Percentiles rank a stretch among this genome's conserved stretches.
Evolutionary conservation across 345 rosid species (phyloP).

Genomic region (Physaria fendleri): DNA sequence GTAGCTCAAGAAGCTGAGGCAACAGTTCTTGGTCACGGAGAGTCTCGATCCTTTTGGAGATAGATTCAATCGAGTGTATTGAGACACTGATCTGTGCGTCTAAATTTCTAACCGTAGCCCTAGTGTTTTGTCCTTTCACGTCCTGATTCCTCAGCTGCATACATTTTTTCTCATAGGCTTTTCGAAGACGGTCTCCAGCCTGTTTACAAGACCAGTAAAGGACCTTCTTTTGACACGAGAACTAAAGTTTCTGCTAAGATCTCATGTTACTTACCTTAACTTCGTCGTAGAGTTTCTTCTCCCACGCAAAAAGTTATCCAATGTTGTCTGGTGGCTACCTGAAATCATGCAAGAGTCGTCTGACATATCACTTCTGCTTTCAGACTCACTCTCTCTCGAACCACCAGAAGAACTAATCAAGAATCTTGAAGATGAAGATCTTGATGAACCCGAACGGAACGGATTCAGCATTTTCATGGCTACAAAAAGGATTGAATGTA

Average conservation of each 20-base stretch:
- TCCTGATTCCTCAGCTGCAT: slow-evolving; percentile 74
- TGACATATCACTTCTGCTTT: slow-evolving; percentile 32
- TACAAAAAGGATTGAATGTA: slow-evolving; percentile 25
- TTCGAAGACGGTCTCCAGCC: slow-evolving; percentile 81
- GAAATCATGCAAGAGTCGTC: slow-evolving; percentile 49
- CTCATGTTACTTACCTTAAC: slow-evolving; percentile 52
- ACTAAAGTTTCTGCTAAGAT: not conserved
- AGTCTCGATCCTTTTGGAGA: slow-evolving; percentile 82
- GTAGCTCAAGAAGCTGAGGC: slow-evolving; percentile 82
- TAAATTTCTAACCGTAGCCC: slow-evolving; percentile 63
- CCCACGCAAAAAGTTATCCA: slow-evolving; percentile 87
- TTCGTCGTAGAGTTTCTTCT: slow-evolving; percentile 92
- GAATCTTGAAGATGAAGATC: slow-evolving; percentile 76
- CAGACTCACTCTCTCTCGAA: slow-evolving; percentile 54
- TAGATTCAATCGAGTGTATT: slow-evolving; percentile 81
- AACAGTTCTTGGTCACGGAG: slow-evolving; percentile 89
- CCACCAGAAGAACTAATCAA: slow-evolving; percentile 47
- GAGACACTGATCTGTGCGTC: slow-evolving; percentile 78
- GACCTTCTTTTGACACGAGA: not conserved
- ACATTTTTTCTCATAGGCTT: slow-evolving; percentile 78
- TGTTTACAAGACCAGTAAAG: slow-evolving; percentile 21
- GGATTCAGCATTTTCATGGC: slow-evolving; percentile 91
- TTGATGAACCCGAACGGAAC: slow-evolving; percentile 86
- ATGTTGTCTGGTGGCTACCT: slow-evolving; percentile 76
- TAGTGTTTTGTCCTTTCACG: slow-evolving; percentile 79